These are phyloP conservation scores for Solanum lignicaule DNA, from an alignment of 257 asterid genomes.

Conservation along the genomic window DNA sequence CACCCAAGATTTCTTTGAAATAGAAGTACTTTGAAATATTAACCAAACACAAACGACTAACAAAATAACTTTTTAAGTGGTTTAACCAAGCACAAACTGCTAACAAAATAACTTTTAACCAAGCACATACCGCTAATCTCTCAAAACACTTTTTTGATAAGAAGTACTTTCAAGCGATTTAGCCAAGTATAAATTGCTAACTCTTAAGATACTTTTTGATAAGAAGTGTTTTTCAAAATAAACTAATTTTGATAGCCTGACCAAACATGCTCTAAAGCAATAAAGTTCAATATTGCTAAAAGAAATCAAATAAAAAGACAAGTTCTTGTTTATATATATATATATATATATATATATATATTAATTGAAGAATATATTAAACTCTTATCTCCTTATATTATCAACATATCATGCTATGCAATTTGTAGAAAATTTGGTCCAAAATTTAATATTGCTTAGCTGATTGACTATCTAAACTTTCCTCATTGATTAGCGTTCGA, in stretches of 20 bases:
- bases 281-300: neutral
- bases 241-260: neutral
- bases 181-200: no score
- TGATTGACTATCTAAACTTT: neutral
- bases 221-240: neutral
- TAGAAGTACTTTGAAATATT: neutral
- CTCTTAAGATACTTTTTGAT: neutral
- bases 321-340: neutral
- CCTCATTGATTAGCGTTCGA: neutral
- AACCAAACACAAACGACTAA: neutral
- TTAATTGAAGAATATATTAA: neutral
- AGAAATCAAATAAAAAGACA: neutral
- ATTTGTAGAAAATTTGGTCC: neutral
- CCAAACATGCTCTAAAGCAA: neutral
- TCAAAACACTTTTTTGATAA: neutral
- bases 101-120: neutral
- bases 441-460: neutral
- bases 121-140: neutral
- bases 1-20: neutral
- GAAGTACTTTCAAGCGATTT: no score
- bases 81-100: neutral
- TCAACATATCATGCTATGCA: neutral
- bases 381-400: neutral
- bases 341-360: neutral
- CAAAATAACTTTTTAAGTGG: neutral